Base-by-base conservation (phyloP, 768 basidiomycete genomes). In the Phaffia australis region DNA sequence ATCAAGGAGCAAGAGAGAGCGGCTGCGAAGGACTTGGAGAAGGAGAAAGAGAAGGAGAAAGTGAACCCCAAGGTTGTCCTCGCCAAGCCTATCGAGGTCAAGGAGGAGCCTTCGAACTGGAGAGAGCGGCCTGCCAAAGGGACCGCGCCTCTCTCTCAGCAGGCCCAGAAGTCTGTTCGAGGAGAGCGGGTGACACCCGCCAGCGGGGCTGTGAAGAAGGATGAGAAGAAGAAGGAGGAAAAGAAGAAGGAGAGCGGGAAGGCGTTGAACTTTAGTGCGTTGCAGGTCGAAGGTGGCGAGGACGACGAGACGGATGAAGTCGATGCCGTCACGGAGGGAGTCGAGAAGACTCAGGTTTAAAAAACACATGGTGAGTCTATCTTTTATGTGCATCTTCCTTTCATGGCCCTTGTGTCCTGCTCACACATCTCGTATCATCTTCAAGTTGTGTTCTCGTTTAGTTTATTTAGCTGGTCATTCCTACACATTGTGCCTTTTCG, bases 201-300 rank as follows among this genome's bases (percentile, higher is more conserved):
- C 56, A 14, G 27, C 7, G 16, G 25, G 0, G n/a, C n/a, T 18
- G 42, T 60, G 2, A 68, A 64, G 25, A 70, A 71, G 59, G 71
- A 69, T 56, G 70, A 70, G 65, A 71, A 71, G 57, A 83, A 90
- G 11, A 77, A 83, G 35, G 83, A 87, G 60, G 73, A 70, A 16
- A 70, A 71, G 69, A 42, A 42, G 42, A 63, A 68, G 60, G 63
- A 68, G 58, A 48, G 49, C n/a, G 21, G 9, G 27, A 29, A 15
- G 21, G n/a, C 51, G n/a, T 69, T 64, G 51, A 52, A 58, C 14
- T 69, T 63, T 51, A 66, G 66, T 2, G 65, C 49, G 68, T 63
- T 63, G 23, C 69, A 49, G 62, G 67, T 50, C 74, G 69, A 78
- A 70, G 46, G 70, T 25, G 3, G 73, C 70, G 66, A 76, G 69